Conservation (phyloP, 805 yeast species). For the Wickerhamomyces chambardii region DNA sequence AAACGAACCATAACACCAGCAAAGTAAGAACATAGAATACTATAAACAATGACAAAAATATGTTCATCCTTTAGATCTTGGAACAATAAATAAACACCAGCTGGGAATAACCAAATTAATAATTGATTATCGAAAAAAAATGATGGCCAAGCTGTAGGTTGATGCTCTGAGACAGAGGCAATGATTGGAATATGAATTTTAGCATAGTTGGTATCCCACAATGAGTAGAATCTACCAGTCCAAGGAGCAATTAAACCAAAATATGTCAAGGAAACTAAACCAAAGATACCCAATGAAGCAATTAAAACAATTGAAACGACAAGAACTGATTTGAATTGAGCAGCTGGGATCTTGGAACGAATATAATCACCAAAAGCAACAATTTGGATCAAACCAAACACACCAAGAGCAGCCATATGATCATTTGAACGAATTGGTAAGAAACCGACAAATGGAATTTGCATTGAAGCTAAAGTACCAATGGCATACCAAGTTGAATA, state of each 20-base stretch:
- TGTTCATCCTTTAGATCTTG: conserved; percentile 88
- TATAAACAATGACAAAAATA: conserved; percentile 83
- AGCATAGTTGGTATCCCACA: conserved; percentile 98
- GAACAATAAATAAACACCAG: conserved; percentile 86
- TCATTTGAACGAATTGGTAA: conserved; percentile 95
- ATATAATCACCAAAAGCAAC: conserved; percentile 82
- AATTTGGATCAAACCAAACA: conserved; percentile 89
- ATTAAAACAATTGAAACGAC: conserved; percentile 48
- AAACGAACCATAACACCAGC: conserved; percentile 99
- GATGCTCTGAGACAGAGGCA: conserved; percentile 98
- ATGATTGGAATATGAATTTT: conserved; percentile 97
- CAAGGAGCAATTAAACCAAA: conserved; percentile 97
- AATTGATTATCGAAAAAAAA: conserved; percentile 91
- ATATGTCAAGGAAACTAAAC: conserved; percentile 72
- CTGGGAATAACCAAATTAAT: conserved; percentile 97
- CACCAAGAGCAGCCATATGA: conserved; percentile 98
- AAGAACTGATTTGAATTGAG: conserved; percentile 65
- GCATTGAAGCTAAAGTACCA: conserved; percentile 99
- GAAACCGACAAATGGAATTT: conserved; percentile 97
- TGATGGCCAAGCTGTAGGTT: conserved; percentile 99
- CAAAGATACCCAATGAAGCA: conserved; percentile 55
- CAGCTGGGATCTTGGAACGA: conserved; percentile 60
- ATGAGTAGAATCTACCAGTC: conserved; percentile 98
- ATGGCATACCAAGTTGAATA: conserved; percentile 95
- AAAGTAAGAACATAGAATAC: conserved; percentile 91